Evolutionary conservation across 2,329 filamentous ascomycete species (phyloP), one percentile per base, ranked within the genome.

Genomic region (Ophiostoma australiae): DNA sequence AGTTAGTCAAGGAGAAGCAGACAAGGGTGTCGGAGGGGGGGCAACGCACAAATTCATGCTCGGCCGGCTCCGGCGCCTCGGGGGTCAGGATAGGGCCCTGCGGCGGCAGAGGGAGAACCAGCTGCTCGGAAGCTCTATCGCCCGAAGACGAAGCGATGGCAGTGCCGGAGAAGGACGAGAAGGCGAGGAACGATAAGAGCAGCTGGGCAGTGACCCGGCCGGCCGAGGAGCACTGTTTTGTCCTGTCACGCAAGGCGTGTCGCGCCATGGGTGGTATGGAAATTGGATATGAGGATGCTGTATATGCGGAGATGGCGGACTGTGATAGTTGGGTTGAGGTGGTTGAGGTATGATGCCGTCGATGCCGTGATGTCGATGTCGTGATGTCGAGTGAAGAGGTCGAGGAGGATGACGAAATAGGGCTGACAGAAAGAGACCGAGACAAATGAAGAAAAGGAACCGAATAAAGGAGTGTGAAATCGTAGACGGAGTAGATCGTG

Each of bases 141-240:
- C 73, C 76, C 73, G 76, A 76, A 23, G 79, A 79, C 67, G 80
- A 79, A 65, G 70, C 63, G 4, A 70, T 31, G 17, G 80, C 77
- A 31, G 81, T 76, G 27, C 82, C 80, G 27, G 85, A 83, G 17
- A 52, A 31, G 66, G 39, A 39, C 5, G 68, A 63, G 76, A 89
- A 80, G 75, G 89, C 87, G 70, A 93, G 85, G 80, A 91, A 88
- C 33, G 89, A 89, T 73, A 92, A 80, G 72, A 92, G 80, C 67
- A 90, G 79, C 63, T 84, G 82, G 70, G 88, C 85, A 17, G 89
- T 90, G 75, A 90, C 85, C 81, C 85, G 86, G 79, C 84, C 84
- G 70, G 86, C 82, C 76, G 89, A 91, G 75, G 78, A 80, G 81
- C 85, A 87, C 71, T 71, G 73, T 75, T 75, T 69, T 69, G 72